Base-by-base conservation (phyloP, 306 rosid species). In the Quercus agrifolia region DNA sequence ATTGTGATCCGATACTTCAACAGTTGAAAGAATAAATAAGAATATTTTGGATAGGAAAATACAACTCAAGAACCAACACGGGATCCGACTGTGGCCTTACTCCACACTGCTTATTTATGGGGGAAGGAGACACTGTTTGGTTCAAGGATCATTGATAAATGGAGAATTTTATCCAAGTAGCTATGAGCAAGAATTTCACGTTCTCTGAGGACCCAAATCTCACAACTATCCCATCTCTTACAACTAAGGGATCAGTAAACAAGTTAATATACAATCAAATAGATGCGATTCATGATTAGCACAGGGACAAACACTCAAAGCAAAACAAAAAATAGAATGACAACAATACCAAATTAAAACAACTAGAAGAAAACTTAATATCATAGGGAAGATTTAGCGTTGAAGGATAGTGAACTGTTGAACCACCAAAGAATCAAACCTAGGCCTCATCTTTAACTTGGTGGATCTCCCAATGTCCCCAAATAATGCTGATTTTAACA, bases 291-390 rank as follows among this genome's bases (percentile, higher is more conserved):
- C 31, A 64, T 30, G 46, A 41, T 35, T 70, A 70, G 55, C 6
- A 70, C 19, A 41, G 19, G 31, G 28, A 70, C 25, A 9, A 20
- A n/a, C 12, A 38, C 6, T 4, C 4, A 69, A 14, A 19, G 38
- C n/a, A 18, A 3, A 38, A 69, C 73, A 38, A 69, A 69, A 69
- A 46, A 1, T 21, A 46, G 58, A 49, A 71, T 46, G 33, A 51
- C 31, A 15, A 14, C 14, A 25, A 23, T 23, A 71, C 8, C 52
- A 35, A 19, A n/a, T 67, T 49, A 70, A 13, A 46, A 71, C 19
- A 63, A 57, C 30, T 46, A 72, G 70, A 84, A 73, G n/a, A 69
- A 73, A 56, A 70, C 72, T 56, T 52, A 14, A 61, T 62, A 28
- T 18, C 9, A 74, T 54, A 63, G 61, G 23, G 27, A 31, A 67